Conservation (phyloP, 257 asterid genomes). For the Verbascum thapsus region DNA sequence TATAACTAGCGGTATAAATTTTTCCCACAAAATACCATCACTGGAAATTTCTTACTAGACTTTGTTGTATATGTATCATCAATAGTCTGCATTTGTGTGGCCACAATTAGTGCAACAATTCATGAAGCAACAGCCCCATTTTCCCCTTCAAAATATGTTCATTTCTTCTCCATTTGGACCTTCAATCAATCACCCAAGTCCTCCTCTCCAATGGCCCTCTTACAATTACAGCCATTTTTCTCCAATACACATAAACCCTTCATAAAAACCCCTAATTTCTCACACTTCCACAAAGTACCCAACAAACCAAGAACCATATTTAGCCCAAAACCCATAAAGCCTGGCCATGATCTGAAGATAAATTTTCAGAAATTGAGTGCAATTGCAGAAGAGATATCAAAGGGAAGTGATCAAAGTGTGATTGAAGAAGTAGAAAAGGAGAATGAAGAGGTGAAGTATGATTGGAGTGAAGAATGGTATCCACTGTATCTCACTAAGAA, state of each 20-base stretch:
- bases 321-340: slow-evolving; percentile 23
- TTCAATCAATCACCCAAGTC: background rate
- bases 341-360: slow-evolving; percentile 19
- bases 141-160: slow-evolving; percentile 2
- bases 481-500: slow-evolving; percentile 80
- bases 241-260: background rate
- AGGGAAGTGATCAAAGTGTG: slow-evolving; percentile 40
- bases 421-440: slow-evolving; percentile 46
- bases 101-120: slow-evolving; percentile 19
- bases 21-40: background rate
- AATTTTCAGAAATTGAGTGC: slow-evolving; percentile 34
- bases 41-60: background rate
- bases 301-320: slow-evolving; percentile 24
- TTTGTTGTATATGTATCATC: too few relatives aligned
- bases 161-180: slow-evolving; percentile 1
- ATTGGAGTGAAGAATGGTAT: slow-evolving; percentile 95
- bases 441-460: slow-evolving; percentile 52
- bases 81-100: slow-evolving; percentile 34
- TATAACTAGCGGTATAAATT: too few relatives aligned
- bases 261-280: slow-evolving; percentile 23
- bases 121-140: slow-evolving; percentile 4
- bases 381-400: slow-evolving; percentile 37
- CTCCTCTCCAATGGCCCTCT: slow-evolving; percentile 35
- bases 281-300: slow-evolving; percentile 30
- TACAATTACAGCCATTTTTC: slow-evolving; percentile 32